Evolutionary conservation across 257 asterid genomes (phyloP).

Genomic region (Gentiana straminea): DNA sequence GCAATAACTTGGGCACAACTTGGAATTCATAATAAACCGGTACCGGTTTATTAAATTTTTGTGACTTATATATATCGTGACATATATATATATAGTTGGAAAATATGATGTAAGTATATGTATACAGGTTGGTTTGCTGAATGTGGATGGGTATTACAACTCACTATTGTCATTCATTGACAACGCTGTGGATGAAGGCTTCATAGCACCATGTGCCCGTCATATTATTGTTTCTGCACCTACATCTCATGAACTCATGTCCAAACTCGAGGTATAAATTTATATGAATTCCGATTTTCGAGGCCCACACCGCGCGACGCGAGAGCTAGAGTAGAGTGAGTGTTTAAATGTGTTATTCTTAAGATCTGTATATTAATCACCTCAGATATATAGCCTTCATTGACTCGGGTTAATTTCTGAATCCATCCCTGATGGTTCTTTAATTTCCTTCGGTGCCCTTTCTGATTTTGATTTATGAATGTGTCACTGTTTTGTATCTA

Average conservation of each 20-base stretch:
- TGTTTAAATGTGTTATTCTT: too few species aligned
- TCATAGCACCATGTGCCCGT: slow-evolving; percentile 83
- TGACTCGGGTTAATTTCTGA: too few species aligned
- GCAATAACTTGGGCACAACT: slow-evolving; percentile 98
- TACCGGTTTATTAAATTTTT: slow-evolving; percentile 10
- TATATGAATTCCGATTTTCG: not conserved
- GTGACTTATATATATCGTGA: not conserved
- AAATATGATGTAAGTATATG: too few species aligned
- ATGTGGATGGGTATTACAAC: slow-evolving; percentile 93
- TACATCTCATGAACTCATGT: slow-evolving; percentile 84
- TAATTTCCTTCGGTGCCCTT: not conserved
- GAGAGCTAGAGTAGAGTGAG: too few species aligned
- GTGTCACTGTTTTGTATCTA: too few species aligned
- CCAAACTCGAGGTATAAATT: slow-evolving; percentile 69
- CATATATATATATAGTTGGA: too few species aligned
- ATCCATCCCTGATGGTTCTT: too few species aligned
- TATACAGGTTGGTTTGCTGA: slow-evolving; percentile 79
- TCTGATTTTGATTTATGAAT: not conserved
- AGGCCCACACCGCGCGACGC: too few species aligned
- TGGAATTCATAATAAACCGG: slow-evolving; percentile 93
- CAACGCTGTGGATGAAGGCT: slow-evolving; percentile 96
- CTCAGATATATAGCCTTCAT: too few species aligned
- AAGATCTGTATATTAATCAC: too few species aligned
- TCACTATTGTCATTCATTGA: slow-evolving; percentile 75
- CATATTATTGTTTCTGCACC: slow-evolving; percentile 88